Percentiles rank a stretch among this genome's conserved stretches.
Conservation (phyloP, 1,139 yeast species). For the Zhuliangozyma blackwelliae region DNA sequence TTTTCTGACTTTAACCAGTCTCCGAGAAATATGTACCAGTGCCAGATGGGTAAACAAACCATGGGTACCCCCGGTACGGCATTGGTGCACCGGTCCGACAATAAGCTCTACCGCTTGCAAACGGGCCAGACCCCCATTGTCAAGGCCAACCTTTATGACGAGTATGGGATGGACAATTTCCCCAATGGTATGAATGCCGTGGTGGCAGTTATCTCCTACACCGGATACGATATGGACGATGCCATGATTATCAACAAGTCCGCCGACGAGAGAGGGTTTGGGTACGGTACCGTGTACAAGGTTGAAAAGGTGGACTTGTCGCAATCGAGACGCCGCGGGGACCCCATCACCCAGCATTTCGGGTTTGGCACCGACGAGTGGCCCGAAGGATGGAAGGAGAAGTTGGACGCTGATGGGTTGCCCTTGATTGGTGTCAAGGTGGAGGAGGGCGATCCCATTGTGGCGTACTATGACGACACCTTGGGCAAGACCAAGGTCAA, state of each 20-base stretch:
- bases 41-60: slow-evolving; percentile 99
- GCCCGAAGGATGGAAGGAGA: slow-evolving; percentile 88
- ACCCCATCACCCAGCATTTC: slow-evolving; percentile 89
- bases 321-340: slow-evolving; percentile 80
- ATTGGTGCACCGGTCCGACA: slow-evolving; percentile 85
- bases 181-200: slow-evolving; percentile 99
- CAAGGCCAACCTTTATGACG: slow-evolving; percentile 88
- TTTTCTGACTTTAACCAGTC: slow-evolving; percentile 98
- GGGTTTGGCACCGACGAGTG: slow-evolving; percentile 93
- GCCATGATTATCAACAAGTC: slow-evolving; percentile 98
- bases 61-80: slow-evolving; percentile 99
- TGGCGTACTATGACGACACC: slow-evolving; percentile 89
- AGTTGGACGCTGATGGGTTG: slow-evolving; percentile 87
- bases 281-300: slow-evolving; percentile 94
- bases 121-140: slow-evolving; percentile 98
- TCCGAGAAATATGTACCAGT: slow-evolving; percentile 99
- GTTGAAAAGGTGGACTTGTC: slow-evolving; percentile 86
- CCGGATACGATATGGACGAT: slow-evolving; percentile 99
- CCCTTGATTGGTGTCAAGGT: slow-evolving; percentile 86
- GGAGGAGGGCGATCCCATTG: slow-evolving; percentile 94
- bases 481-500: slow-evolving; percentile 87
- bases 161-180: slow-evolving; percentile 96
- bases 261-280: slow-evolving; percentile 97
- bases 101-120: slow-evolving; percentile 87
- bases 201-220: slow-evolving; percentile 96